A percentile compares a stretch with the other conserved stretches of the same genome.
phyloP scores from a whole-genome alignment of 2,329 filamentous ascomycete genomes.

The Penicillium sp. region DNA sequence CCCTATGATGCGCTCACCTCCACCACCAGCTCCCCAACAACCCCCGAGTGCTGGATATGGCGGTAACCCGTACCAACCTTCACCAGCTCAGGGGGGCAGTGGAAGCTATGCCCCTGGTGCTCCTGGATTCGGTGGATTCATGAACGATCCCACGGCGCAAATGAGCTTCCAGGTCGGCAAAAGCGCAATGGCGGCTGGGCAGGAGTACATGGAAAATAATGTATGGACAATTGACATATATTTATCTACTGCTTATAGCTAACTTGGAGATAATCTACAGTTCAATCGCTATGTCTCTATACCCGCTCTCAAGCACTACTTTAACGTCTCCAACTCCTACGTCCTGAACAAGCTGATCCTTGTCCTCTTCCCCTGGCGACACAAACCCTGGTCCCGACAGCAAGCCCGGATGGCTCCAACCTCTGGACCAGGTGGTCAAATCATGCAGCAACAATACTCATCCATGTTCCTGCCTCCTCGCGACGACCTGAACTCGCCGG shows the following conservation, averaged over 20 bases:
- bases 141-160: conserved; percentile 92
- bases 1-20: conserved; percentile 91
- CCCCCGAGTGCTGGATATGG: conserved; percentile 53
- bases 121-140: conserved; percentile 81
- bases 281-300: conserved; percentile 85
- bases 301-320: conserved; percentile 94
- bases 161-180: conserved; percentile 93
- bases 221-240: conserved; percentile 51
- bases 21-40: conserved; percentile 72
- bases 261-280: conserved; percentile 38
- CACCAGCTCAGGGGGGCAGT: conserved; percentile 40
- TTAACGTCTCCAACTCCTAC: conserved; percentile 97
- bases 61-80: conserved; percentile 50
- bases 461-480: conserved; percentile 77
- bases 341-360: conserved; percentile 90
- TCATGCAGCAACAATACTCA: conserved; percentile 55
- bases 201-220: conserved; percentile 94
- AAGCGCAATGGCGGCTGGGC: conserved; percentile 83
- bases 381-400: conserved; percentile 95
- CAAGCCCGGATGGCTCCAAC: conserved; percentile 55
- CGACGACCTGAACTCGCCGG: conserved; percentile 94
- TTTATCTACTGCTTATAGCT: background rate
- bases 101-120: conserved; percentile 34
- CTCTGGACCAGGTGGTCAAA: conserved; percentile 56
- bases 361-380: conserved; percentile 95